Evolutionary conservation across 1,284 basidiomycete species (phyloP).

Genomic region (Fistulinella cinereoalba): DNA sequence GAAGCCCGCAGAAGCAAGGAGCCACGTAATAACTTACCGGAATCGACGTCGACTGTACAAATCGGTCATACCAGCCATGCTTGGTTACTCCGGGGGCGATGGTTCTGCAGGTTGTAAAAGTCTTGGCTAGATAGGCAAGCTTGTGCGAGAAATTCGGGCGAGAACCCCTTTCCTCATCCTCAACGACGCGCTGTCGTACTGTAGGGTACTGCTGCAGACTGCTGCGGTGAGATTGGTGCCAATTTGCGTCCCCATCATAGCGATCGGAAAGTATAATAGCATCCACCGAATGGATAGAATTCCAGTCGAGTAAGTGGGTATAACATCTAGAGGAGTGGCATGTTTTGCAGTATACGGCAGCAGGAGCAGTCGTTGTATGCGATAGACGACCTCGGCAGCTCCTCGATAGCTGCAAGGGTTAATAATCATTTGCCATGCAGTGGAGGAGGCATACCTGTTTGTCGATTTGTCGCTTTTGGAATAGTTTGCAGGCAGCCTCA

Average conservation of each 20-base stretch:
- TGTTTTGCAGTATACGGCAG: constrained; percentile 42
- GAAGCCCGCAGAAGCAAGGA: background rate
- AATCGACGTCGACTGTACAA: constrained; percentile 16
- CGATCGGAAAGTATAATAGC: constrained; percentile 38
- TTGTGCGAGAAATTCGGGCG: constrained; percentile 35
- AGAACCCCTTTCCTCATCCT: constrained; percentile 37
- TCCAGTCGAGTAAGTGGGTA: constrained; percentile 43
- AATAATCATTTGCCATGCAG: background rate
- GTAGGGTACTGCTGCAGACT: constrained; percentile 29
- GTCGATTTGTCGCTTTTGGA: constrained; percentile 19
- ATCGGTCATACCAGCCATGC: constrained; percentile 54
- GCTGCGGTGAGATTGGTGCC: constrained; percentile 47
- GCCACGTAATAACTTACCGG: constrained; percentile 21
- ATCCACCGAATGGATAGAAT: constrained; percentile 50
- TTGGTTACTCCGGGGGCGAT: constrained; percentile 34
- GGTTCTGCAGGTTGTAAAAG: constrained; percentile 44
- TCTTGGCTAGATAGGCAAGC: constrained; percentile 39
- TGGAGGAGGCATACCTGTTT: constrained; percentile 11
- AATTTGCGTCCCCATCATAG: constrained; percentile 35
- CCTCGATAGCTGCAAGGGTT: constrained; percentile 15
- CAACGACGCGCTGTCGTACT: constrained; percentile 18
- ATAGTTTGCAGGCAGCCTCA: constrained; percentile 35
- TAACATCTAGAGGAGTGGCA: constrained; percentile 56
- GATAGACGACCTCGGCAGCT: constrained; percentile 26
- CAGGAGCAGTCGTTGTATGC: constrained; percentile 21